These are phyloP conservation scores for Mycena sanguinolenta DNA, from an alignment of 768 basidiomycete genomes.

Conservation along the genomic window DNA sequence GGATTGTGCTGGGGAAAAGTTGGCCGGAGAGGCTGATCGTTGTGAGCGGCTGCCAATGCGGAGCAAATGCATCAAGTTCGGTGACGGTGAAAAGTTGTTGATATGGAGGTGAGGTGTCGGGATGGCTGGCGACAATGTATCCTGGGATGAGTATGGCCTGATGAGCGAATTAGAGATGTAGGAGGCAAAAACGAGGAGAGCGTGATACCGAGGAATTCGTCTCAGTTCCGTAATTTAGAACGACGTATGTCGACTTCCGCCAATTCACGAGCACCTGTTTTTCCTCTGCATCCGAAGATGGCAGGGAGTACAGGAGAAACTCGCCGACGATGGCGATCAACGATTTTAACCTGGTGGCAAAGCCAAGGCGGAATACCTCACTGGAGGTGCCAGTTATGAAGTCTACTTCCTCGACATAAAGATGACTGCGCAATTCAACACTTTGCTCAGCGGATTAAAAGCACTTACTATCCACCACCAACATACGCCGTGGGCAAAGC, in stretches of 20 bases:
- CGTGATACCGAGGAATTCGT: neutral
- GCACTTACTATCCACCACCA: neutral
- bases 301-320: neutral
- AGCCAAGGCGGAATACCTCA: neutral
- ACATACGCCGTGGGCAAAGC: neutral
- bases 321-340: neutral
- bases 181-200: too few species aligned
- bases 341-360: neutral
- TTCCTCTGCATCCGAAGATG: neutral
- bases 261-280: neutral
- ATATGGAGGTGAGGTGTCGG: neutral
- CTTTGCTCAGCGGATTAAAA: neutral
- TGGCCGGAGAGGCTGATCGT: neutral
- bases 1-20: neutral
- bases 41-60: neutral
- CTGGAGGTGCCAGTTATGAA: neutral
- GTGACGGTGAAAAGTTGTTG: neutral
- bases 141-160: neutral
- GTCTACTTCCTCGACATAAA: neutral
- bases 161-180: neutral
- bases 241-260: neutral
- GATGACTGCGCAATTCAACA: neutral
- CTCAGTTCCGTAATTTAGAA: neutral
- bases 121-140: neutral
- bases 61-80: neutral